Percentiles rank a stretch among this genome's conserved stretches.
Conservation (phyloP, 495 filamentous ascomycete genomes). For the Penicillium pulvis region DNA sequence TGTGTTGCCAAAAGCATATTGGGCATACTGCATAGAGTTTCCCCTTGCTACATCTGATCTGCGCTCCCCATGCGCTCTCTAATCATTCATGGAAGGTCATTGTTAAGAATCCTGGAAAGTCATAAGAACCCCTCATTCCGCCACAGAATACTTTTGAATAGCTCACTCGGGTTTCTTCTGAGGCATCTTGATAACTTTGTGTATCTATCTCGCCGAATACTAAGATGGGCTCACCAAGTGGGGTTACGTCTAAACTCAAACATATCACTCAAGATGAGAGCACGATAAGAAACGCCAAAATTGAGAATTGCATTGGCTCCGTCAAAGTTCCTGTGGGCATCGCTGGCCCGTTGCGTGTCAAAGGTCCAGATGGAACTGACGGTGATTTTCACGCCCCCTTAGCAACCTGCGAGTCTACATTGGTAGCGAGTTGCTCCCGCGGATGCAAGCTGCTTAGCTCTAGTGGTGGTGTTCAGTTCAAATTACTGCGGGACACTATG, state of each 20-base stretch:
- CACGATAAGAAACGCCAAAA: conserved; percentile 6
- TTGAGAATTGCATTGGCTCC: conserved; percentile 23
- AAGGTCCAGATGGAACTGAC: background rate
- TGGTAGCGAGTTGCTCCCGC: conserved; percentile 21
- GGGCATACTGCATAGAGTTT: too few relatives aligned
- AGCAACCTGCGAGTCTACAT: conserved; percentile 17
- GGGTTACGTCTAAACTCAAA: conserved; percentile 6
- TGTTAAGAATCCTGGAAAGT: too few relatives aligned
- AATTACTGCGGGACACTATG: conserved; percentile 13
- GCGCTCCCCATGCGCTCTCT: too few relatives aligned
- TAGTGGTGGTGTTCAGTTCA: conserved; percentile 12
- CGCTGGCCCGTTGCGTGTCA: conserved; percentile 16
- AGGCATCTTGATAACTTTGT: too few relatives aligned
- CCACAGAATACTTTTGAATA: too few relatives aligned
- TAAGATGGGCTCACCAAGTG: background rate
- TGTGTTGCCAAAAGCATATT: too few relatives aligned
- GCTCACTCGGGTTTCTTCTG: too few relatives aligned
- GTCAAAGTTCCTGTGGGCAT: conserved; percentile 16
- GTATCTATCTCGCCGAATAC: too few relatives aligned
- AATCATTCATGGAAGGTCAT: too few relatives aligned
- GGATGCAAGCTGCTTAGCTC: conserved; percentile 15
- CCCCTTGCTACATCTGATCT: too few relatives aligned
- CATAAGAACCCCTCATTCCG: too few relatives aligned
- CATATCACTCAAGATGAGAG: conserved; percentile 4
- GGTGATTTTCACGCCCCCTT: conserved; percentile 14